Conservation (phyloP, 2,329 filamentous ascomycete species). For the Cladophialophora immunda region DNA sequence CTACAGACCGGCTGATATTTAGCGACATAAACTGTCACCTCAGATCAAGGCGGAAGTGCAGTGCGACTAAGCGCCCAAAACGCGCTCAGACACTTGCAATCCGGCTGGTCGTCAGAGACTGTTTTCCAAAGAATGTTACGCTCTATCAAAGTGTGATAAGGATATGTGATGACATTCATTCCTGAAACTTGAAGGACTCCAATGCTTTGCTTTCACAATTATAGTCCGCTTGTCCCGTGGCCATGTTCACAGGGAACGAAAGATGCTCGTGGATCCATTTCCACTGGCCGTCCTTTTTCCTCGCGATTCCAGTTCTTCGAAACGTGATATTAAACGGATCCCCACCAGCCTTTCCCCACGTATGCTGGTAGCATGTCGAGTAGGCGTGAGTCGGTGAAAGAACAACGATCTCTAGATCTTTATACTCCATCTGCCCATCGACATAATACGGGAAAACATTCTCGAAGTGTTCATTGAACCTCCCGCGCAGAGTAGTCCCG, state of each 20-base stretch:
- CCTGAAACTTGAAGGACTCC: slow-evolving; percentile 6
- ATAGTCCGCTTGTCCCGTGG: slow-evolving; percentile 1
- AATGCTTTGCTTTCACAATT: not conserved
- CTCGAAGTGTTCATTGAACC: slow-evolving; percentile 23
- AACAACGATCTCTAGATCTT: slow-evolving; percentile 18
- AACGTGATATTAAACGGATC: slow-evolving; percentile 19
- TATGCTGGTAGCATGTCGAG: slow-evolving; percentile 18
- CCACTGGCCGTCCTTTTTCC: slow-evolving; percentile 23
- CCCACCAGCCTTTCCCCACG: slow-evolving; percentile 20
- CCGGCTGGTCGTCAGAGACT: no score
- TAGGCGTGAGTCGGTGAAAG: slow-evolving; percentile 10
- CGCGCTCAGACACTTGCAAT: no score
- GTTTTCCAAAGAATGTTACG: no score
- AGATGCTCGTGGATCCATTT: slow-evolving; percentile 24
- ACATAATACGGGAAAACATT: slow-evolving; percentile 16
- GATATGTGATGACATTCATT: no score
- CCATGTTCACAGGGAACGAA: slow-evolving; percentile 21
- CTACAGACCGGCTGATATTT: no score
- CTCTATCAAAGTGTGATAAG: no score
- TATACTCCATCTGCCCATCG: slow-evolving; percentile 21
- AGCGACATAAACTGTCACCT: no score
- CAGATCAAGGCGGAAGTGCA: no score
- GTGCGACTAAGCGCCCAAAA: no score
- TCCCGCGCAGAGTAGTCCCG: slow-evolving; percentile 19
- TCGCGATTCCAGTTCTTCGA: slow-evolving; percentile 17